These are phyloP conservation scores for Verticillium klebahnii DNA, from an alignment of 2,329 filamentous ascomycete species.

Conservation along the genomic window DNA sequence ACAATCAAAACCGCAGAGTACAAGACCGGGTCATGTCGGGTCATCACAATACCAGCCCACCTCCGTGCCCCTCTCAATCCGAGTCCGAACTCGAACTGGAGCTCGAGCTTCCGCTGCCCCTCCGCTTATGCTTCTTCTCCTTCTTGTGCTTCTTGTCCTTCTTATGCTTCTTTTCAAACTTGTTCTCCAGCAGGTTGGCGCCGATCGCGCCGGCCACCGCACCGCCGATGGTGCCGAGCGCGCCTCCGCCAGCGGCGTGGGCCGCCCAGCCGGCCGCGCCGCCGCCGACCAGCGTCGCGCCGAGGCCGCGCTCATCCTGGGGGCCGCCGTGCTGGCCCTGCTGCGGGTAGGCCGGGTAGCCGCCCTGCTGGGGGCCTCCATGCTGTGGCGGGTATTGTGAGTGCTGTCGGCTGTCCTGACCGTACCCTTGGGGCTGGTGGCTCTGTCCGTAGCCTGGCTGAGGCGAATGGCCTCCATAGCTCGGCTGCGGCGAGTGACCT, in stretches of 20 bases:
- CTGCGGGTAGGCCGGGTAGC: slow-evolving; percentile 11
- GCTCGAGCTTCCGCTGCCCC: slow-evolving; percentile 9
- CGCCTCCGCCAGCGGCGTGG: slow-evolving; percentile 47
- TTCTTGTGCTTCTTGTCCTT: slow-evolving; percentile 29
- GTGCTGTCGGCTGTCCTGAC: not conserved
- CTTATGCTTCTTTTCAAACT: slow-evolving; percentile 23
- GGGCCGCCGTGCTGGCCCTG: slow-evolving; percentile 12
- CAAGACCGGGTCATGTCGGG: no score
- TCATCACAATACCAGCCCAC: no score
- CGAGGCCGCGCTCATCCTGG: slow-evolving; percentile 49
- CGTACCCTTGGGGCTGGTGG: slow-evolving; percentile 15
- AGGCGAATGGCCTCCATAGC: slow-evolving; percentile 13
- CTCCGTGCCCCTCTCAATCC: not conserved
- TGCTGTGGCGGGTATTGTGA: slow-evolving; percentile 15
- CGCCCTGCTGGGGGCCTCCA: slow-evolving; percentile 11
- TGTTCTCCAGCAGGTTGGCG: slow-evolving; percentile 46
- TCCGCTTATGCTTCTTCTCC: slow-evolving; percentile 10
- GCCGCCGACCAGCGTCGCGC: slow-evolving; percentile 47
- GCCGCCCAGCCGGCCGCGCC: slow-evolving; percentile 50
- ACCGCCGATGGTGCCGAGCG: slow-evolving; percentile 45
- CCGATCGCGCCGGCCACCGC: slow-evolving; percentile 49
- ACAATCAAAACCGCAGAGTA: no score
- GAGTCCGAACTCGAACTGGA: slow-evolving; percentile 1
- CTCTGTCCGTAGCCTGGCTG: not conserved
- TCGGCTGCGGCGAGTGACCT: slow-evolving; percentile 10